Evolutionary conservation across 768 basidiomycete species (phyloP).

Genomic region (Epithele typhae): DNA sequence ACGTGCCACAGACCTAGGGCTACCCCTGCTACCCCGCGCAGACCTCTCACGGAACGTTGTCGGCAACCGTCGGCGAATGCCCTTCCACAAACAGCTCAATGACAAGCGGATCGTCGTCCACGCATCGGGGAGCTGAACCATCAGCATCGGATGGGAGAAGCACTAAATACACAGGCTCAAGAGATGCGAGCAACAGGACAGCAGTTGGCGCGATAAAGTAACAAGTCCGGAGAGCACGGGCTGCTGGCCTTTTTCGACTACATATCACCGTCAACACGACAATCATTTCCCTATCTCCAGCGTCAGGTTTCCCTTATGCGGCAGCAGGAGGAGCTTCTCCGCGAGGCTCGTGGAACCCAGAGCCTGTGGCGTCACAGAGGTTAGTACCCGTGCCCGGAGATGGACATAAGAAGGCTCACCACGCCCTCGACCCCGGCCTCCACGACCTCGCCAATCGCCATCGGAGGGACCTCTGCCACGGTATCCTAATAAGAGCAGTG

Average conservation of each 20-base stretch:
- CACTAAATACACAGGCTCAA: too few species aligned
- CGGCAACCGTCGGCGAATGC: not conserved
- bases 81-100: not conserved
- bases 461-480: conserved; percentile 15
- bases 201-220: too few species aligned
- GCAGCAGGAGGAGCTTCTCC: conserved; percentile 15
- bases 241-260: too few species aligned
- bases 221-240: too few species aligned
- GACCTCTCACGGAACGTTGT: not conserved
- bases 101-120: too few species aligned
- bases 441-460: conserved; percentile 29
- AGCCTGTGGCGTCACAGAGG: too few species aligned
- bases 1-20: not conserved
- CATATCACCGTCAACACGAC: too few species aligned
- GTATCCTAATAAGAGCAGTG: conserved; percentile 13
- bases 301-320: conserved; percentile 7
- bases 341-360: conserved; percentile 17
- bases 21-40: not conserved
- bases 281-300: too few species aligned
- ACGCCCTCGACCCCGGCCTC: conserved; percentile 28
- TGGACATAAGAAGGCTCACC: conserved; percentile 13
- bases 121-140: too few species aligned
- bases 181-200: too few species aligned
- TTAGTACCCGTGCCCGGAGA: too few species aligned
- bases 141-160: too few species aligned